Evolutionary conservation across 257 asterid species (phyloP), one percentile per base, ranked within the genome.

Genomic region (Cruciata laevipes): DNA sequence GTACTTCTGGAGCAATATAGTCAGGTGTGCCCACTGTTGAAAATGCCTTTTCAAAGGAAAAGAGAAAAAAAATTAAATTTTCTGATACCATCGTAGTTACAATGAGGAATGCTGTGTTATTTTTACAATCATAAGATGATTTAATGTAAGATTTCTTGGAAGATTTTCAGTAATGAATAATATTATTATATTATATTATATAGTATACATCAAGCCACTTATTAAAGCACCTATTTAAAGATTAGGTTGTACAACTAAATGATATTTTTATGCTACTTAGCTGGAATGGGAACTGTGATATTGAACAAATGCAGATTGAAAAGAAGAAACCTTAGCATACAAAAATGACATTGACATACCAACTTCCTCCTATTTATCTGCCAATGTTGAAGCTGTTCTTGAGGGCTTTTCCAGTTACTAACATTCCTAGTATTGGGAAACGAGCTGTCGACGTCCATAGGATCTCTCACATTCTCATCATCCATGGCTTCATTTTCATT

Each of bases 1-100:
- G 84, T 68, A 93, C 96, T 81, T 93, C 99, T 12, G 99, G 99
- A 69, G 99, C 99, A 80, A 93, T 93, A 75, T 93, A 93, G 84
- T 93, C 99, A 24, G 99, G 99, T 3, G 99, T 90, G 57, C 99
- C 97, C 70, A 93, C 97, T 30, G 97, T 93, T 52, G 99, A 93
- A 87, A 93, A 93, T 74, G 99, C 99, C 99, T 93, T 77, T 69
- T 38, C 66, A 77, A 69, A 74, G 37, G 82, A 58, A 68, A 77
- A 77, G 42, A 42, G 38, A 63, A 60, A 78, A 57, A 69, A 47
- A 6, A 1, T 53, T 32, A 38, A 24, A 55, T 38, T 74, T 40
- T 17, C 55, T 12, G 24, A 62, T 42, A 23, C 52, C 47, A 38
- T 30, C 4, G 40, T 63, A 3, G 4, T 18, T 32, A n/a, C 49